Percentiles rank a stretch among this genome's conserved stretches.
These are phyloP conservation scores for Durotheca rogersii DNA, from an alignment of 495 filamentous ascomycete genomes.

Conservation along the genomic window DNA sequence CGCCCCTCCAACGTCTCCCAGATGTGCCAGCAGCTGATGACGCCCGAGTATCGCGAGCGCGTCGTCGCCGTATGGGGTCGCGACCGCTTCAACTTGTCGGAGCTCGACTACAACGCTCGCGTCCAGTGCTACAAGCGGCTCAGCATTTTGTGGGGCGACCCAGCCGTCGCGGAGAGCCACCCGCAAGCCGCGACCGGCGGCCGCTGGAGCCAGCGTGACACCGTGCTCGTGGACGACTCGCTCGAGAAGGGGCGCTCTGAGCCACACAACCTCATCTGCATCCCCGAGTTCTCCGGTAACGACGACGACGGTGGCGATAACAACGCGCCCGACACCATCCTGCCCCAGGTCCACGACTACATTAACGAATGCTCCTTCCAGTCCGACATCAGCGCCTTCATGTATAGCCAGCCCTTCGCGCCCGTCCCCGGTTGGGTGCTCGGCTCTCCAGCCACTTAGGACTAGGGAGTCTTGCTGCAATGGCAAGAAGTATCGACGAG, in stretches of 20 bases:
- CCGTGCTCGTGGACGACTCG: constrained; percentile 85
- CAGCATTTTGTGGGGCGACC: constrained; percentile 64
- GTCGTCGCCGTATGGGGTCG: constrained; percentile 79
- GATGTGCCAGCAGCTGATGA: constrained; percentile 61
- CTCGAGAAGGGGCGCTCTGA: constrained; percentile 74
- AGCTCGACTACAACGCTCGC: constrained; percentile 62
- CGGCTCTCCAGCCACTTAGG: too few species aligned
- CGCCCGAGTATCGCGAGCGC: constrained; percentile 36
- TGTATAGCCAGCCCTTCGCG: constrained; percentile 39
- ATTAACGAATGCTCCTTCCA: constrained; percentile 45
- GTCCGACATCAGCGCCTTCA: constrained; percentile 50
- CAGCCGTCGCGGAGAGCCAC: constrained; percentile 52
- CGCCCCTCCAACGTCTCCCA: constrained; percentile 63
- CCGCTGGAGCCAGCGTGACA: constrained; percentile 80
- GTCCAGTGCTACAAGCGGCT: constrained; percentile 88
- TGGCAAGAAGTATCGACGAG: too few species aligned
- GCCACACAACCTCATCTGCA: constrained; percentile 76
- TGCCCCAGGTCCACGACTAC: constrained; percentile 52
- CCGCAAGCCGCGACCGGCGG: constrained; percentile 39
- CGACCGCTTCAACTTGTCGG: constrained; percentile 68
- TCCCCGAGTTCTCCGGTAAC: constrained; percentile 72
- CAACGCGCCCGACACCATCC: too few species aligned
- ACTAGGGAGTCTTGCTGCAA: too few species aligned
- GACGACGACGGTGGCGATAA: constrained; percentile 32
- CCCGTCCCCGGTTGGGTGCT: neutral